These are phyloP conservation scores for Xylariales sp. DNA, from an alignment of 2,329 filamentous ascomycete species.

Conservation along the genomic window DNA sequence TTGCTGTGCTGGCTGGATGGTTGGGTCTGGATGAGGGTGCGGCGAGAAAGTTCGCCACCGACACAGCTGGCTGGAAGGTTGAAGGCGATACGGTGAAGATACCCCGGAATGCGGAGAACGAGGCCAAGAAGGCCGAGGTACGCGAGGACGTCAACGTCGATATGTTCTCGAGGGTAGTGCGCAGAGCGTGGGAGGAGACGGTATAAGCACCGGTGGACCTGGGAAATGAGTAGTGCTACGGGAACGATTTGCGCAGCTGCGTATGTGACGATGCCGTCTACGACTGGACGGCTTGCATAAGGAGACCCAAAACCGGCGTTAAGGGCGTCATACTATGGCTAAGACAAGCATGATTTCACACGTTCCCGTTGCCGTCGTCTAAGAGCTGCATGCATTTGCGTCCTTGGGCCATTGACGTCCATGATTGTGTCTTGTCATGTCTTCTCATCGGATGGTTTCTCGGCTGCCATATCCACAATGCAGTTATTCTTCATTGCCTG, in stretches of 20 bases:
- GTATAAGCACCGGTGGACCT: too few species aligned
- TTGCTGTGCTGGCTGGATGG: constrained; percentile 68
- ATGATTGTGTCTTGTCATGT: too few species aligned
- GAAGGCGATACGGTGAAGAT: constrained; percentile 66
- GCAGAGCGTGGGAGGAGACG: constrained; percentile 80
- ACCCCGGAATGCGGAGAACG: constrained; percentile 92
- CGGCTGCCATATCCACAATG: too few species aligned
- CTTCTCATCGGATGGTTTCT: too few species aligned
- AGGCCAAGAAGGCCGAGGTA: constrained; percentile 93
- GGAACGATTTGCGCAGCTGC: too few species aligned
- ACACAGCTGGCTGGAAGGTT: constrained; percentile 83
- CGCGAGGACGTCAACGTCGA: constrained; percentile 92
- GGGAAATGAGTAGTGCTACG: too few species aligned
- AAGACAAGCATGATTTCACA: constrained; percentile 1
- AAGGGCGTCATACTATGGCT: constrained; percentile 3
- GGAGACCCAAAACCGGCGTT: constrained; percentile 5
- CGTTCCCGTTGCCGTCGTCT: neutral
- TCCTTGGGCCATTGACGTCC: too few species aligned
- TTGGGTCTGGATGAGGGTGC: constrained; percentile 65
- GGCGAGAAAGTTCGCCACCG: constrained; percentile 72
- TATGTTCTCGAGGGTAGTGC: constrained; percentile 75
- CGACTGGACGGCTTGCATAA: constrained; percentile 2
- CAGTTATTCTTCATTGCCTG: too few species aligned
- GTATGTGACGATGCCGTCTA: neutral
- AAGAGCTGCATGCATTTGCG: too few species aligned